phyloP scores from a whole-genome alignment of 208 protist species.

The Trypanosoma cruzi region DNA sequence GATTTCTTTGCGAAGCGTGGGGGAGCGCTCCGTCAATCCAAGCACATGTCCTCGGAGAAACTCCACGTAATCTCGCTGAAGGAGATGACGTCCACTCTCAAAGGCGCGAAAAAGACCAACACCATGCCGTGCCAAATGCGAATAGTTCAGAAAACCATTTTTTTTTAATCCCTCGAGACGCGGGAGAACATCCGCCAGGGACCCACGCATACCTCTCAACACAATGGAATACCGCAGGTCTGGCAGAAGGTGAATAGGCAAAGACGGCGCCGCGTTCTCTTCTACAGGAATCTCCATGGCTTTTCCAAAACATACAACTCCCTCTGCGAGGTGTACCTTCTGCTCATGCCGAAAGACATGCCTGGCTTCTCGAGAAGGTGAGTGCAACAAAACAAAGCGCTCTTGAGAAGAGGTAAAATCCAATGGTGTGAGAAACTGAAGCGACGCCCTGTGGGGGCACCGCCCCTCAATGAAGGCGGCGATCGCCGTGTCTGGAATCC shows the following conservation, averaged over 20 bases:
- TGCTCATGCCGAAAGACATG: constrained; percentile 13
- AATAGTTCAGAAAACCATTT: constrained; percentile 78
- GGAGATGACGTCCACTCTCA: constrained; percentile 54
- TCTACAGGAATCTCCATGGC: constrained; percentile 26
- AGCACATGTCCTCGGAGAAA: constrained; percentile 60
- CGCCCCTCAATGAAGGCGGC: constrained; percentile 24
- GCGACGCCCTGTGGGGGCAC: constrained; percentile 18
- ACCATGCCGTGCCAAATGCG: constrained; percentile 76
- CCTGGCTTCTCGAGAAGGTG: background rate
- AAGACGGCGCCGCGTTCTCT: background rate
- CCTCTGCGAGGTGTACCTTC: constrained; percentile 19
- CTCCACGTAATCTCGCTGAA: constrained; percentile 63
- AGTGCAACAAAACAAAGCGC: constrained; percentile 22
- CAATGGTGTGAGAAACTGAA: constrained; percentile 73
- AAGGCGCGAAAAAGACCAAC: constrained; percentile 53
- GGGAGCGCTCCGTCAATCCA: constrained; percentile 67
- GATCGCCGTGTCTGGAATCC: constrained; percentile 54
- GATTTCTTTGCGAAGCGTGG: constrained; percentile 58
- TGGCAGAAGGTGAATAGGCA: constrained; percentile 61
- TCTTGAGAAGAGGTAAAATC: constrained; percentile 63
- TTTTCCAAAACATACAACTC: constrained; percentile 38
- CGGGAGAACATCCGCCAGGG: constrained; percentile 67
- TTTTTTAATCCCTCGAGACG: constrained; percentile 44
- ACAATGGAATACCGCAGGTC: constrained; percentile 64
- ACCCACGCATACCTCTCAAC: constrained; percentile 61